phyloP scores from a whole-genome alignment of 306 rosid genomes.

The Rosa persica region DNA sequence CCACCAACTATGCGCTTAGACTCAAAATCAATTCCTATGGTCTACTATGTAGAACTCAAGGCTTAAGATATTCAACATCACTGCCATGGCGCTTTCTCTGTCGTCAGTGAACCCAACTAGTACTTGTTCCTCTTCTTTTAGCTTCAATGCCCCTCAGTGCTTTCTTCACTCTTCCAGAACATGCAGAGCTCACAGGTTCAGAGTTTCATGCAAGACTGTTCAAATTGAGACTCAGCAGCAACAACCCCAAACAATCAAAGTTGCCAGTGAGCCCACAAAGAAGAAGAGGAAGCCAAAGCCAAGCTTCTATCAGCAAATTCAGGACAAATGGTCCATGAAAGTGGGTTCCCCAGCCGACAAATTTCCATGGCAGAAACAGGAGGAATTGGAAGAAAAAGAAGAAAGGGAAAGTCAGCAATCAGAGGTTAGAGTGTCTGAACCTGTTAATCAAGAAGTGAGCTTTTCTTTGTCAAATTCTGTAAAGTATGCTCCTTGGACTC shows the following conservation, averaged over 20 bases:
- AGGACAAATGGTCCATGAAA: slow-evolving; percentile 70
- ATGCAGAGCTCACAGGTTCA: slow-evolving; percentile 33
- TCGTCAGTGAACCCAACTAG: slow-evolving; percentile 31
- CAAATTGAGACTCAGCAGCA: slow-evolving; percentile 35
- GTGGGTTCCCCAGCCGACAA: slow-evolving; percentile 49
- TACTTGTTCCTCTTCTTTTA: slow-evolving; percentile 23
- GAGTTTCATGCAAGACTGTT: slow-evolving; percentile 45
- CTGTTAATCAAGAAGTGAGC: slow-evolving; percentile 34
- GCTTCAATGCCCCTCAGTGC: slow-evolving; percentile 28
- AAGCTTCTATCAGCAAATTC: slow-evolving; percentile 79
- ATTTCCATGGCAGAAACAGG: slow-evolving; percentile 67
- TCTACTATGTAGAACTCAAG: background rate
- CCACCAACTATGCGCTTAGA: too few relatives aligned
- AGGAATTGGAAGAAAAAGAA: slow-evolving; percentile 5
- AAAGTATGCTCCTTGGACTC: slow-evolving; percentile 66
- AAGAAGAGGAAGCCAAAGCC: slow-evolving; percentile 63
- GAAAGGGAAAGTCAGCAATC: background rate
- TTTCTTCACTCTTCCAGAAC: slow-evolving; percentile 32
- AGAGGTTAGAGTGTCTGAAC: slow-evolving; percentile 11
- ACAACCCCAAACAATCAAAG: slow-evolving; percentile 38
- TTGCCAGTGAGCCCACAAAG: slow-evolving; percentile 33
- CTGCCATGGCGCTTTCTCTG: slow-evolving; percentile 58
- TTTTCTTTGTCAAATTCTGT: slow-evolving; percentile 36
- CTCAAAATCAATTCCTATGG: too few relatives aligned
- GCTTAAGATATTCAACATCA: background rate